A percentile compares a stretch with the other conserved stretches of the same genome.
phyloP scores from a whole-genome alignment of 208 protist genomes.

The Acanthamoeba lenticulata region DNA sequence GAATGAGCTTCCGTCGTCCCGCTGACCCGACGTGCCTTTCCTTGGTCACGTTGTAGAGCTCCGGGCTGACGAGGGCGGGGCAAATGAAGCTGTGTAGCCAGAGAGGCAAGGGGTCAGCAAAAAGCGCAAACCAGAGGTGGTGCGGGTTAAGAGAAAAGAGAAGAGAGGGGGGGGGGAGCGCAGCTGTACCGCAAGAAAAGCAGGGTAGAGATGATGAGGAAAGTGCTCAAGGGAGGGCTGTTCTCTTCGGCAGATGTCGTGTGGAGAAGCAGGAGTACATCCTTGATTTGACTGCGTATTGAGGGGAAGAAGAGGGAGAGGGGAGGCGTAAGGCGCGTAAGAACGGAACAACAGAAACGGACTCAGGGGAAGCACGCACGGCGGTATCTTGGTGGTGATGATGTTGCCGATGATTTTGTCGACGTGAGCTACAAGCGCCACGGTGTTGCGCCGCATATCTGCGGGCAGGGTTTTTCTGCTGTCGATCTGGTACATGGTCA shows the following conservation, averaged over 20 bases:
- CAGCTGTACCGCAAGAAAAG: background rate
- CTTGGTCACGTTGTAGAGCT: background rate
- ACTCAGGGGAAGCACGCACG: no score
- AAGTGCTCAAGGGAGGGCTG: background rate
- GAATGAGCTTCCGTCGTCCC: background rate
- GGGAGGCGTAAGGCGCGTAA: background rate
- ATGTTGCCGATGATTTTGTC: slow-evolving; percentile 17
- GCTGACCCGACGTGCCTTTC: background rate
- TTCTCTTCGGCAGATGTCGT: background rate
- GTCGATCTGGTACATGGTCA: no score
- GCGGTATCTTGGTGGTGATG: background rate
- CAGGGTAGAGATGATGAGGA: background rate
- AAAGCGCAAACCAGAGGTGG: no score
- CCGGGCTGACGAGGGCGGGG: background rate
- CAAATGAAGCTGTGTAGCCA: background rate
- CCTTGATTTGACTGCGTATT: background rate
- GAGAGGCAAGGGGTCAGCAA: no score
- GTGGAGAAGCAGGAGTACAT: background rate
- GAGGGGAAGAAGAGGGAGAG: background rate
- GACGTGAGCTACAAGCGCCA: background rate
- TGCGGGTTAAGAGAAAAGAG: no score
- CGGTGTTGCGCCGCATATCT: background rate
- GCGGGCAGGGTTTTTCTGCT: background rate
- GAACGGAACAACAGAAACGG: no score
- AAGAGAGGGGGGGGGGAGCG: background rate